Evolutionary conservation across 345 rosid genomes (phyloP), one percentile per base, ranked within the genome.

Genomic region (Boechera divaricarpa): DNA sequence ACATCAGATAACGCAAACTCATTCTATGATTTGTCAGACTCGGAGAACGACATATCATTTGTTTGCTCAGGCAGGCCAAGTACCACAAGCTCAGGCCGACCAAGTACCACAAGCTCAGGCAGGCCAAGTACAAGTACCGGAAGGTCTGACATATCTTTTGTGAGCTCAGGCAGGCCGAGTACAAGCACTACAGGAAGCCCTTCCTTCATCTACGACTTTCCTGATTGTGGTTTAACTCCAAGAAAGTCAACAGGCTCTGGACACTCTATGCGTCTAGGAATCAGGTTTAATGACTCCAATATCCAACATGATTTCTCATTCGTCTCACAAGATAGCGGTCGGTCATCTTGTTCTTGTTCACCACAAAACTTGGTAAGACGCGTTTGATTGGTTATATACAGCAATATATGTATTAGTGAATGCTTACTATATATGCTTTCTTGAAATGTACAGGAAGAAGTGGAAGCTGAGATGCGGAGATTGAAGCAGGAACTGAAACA

Each of bases 141-240:
- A 62, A 68, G 78, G 64, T 80, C 89, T 7, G 97, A 95, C 36
- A 85, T 92, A 65, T 95, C 99, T 53, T 92, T 89, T 74, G 83
- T 92, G 77, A 91, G 96, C 89, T 88, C 96, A 0, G 91, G 86
- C 18, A 79, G 98, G 75, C 89, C 96, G 31, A 95, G 98, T 87
- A 82, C 85, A 35, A 73, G 82, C 78, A 79, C 74, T 62, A 86
- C 11, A 51, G 82, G 47, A 26, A 77, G 49, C 84, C 86, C 89
- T 47, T 84, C 90, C 36, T 72, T 75, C 53, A 41, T 83, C 70
- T 83, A 77, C 7, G 97, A 92, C 45, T 83, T 68, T 65, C 72
- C 71, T 8, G 97, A 95, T 66, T 64, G 81, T 31, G 80, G 70
- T 45, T 79, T 54, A 44, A 70, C 75, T 36, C 77, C 93, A 3